A percentile compares a stretch with the other conserved stretches of the same genome.
These are phyloP conservation scores for Ziziphus jujuba DNA, from an alignment of 306 rosid species.

Conservation along the genomic window DNA sequence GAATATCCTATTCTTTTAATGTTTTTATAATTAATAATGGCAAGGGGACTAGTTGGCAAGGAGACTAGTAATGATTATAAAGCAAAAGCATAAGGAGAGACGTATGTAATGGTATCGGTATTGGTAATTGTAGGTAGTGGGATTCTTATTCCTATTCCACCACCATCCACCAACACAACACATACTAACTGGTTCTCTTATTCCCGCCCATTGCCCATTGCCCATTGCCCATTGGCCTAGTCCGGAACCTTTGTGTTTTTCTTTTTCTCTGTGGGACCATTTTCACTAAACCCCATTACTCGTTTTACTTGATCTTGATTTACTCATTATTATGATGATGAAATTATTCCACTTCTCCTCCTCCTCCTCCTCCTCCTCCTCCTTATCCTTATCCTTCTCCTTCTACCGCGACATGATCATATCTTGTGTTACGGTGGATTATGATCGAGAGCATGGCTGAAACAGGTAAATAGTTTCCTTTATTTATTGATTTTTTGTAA, in stretches of 20 bases:
- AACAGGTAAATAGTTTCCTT: not conserved
- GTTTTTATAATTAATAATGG: no score
- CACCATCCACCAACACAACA: conserved; percentile 38
- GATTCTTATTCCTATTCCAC: conserved; percentile 69
- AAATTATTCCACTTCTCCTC: conserved; percentile 22
- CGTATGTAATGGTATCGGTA: no score
- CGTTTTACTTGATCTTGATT: conserved; percentile 34
- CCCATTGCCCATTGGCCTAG: conserved; percentile 32
- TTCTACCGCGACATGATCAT: conserved; percentile 9
- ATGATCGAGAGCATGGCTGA: not conserved
- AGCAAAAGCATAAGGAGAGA: not conserved
- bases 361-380: conserved; percentile 23
- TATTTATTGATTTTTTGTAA: no score
- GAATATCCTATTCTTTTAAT: no score
- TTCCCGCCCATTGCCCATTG: conserved; percentile 32
- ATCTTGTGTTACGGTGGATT: not conserved
- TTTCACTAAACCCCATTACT: conserved; percentile 29
- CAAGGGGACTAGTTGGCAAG: no score
- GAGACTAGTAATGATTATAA: not conserved
- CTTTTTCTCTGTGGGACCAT: conserved; percentile 62
- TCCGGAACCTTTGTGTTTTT: not conserved
- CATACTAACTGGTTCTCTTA: conserved; percentile 34
- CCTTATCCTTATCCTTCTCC: no score
- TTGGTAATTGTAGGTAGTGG: conserved; percentile 45
- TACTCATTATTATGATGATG: conserved; percentile 19